phyloP scores from a whole-genome alignment of 2,329 filamentous ascomycete species.

The Ophiognomonia clavigignenti-juglandacearum region DNA sequence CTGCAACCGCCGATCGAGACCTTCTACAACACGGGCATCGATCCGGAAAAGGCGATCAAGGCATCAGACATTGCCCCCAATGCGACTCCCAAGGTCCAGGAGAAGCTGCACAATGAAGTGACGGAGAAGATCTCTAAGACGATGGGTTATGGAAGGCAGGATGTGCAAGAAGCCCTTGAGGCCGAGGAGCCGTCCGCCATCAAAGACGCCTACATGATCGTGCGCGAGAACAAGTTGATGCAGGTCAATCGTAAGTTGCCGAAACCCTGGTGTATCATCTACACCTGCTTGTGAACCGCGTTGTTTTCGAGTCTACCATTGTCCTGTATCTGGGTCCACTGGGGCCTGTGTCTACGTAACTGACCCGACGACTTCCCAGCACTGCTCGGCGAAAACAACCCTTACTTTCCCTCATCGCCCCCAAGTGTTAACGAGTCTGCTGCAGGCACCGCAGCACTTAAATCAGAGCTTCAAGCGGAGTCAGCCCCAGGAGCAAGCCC shows the following conservation, averaged over 20 bases:
- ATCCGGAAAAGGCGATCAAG: constrained; percentile 86
- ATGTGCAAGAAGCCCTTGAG: constrained; percentile 90
- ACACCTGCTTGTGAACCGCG: not conserved
- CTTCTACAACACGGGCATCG: constrained; percentile 88
- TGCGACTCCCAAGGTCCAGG: constrained; percentile 72
- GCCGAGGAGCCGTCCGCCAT: constrained; percentile 94
- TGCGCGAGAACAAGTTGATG: constrained; percentile 97
- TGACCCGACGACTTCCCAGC: constrained; percentile 33
- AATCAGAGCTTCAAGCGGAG: constrained; percentile 19
- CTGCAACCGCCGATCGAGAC: constrained; percentile 84
- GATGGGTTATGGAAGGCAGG: constrained; percentile 93
- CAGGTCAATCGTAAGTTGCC: constrained; percentile 75
- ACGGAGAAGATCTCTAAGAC: constrained; percentile 95
- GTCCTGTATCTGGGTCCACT: not conserved
- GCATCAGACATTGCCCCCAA: constrained; percentile 75
- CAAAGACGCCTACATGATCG: constrained; percentile 98
- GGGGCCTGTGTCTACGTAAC: constrained; percentile 22
- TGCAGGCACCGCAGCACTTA: constrained; percentile 41
- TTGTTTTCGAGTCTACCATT: not conserved
- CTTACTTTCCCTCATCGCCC: constrained; percentile 39
- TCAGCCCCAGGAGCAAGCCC: constrained; percentile 40
- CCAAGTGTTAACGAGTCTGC: constrained; percentile 48
- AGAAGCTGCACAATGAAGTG: constrained; percentile 86
- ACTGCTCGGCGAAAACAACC: constrained; percentile 39
- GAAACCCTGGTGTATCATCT: not conserved